Evolutionary conservation across 441 rosid genomes (phyloP).

Genomic region (Eruca vesicaria): DNA sequence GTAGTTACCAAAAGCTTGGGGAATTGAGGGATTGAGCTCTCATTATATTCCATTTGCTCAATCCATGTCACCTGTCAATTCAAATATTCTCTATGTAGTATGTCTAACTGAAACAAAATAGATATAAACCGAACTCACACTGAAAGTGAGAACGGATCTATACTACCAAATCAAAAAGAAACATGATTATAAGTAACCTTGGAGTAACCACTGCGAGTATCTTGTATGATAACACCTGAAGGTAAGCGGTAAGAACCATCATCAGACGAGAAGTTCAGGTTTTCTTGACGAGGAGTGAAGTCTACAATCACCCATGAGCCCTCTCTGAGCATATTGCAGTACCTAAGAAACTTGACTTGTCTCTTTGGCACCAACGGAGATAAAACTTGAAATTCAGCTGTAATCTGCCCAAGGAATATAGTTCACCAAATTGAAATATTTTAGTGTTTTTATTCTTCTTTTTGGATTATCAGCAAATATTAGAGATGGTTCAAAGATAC

Average conservation of each 20-base stretch:
- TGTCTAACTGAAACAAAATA: neutral
- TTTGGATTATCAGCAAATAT: neutral
- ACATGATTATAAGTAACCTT: constrained; percentile 12
- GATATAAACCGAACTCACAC: neutral
- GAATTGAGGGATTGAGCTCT: constrained; percentile 34
- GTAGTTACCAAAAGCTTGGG: constrained; percentile 33
- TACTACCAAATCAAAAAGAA: neutral
- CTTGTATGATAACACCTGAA: constrained; percentile 23
- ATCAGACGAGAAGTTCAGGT: neutral
- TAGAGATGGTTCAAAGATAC: constrained; percentile 16
- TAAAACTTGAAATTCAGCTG: constrained; percentile 46
- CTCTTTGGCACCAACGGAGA: constrained; percentile 47
- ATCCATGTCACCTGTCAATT: constrained; percentile 56
- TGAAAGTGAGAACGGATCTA: neutral
- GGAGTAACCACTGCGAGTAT: constrained; percentile 1
- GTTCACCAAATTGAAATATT: neutral
- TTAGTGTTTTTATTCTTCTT: neutral
- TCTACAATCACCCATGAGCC: constrained; percentile 59
- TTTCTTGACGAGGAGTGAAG: constrained; percentile 37
- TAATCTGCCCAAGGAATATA: constrained; percentile 35
- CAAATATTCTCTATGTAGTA: neutral
- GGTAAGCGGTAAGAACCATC: constrained; percentile 20
- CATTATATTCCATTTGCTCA: constrained; percentile 51
- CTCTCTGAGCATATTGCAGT: constrained; percentile 42
- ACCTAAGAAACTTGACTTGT: constrained; percentile 47